A percentile compares a stretch with the other conserved stretches of the same genome.
Evolutionary conservation across 148 eudicot genomes (phyloP).

Genomic region (Rheum nobile): DNA sequence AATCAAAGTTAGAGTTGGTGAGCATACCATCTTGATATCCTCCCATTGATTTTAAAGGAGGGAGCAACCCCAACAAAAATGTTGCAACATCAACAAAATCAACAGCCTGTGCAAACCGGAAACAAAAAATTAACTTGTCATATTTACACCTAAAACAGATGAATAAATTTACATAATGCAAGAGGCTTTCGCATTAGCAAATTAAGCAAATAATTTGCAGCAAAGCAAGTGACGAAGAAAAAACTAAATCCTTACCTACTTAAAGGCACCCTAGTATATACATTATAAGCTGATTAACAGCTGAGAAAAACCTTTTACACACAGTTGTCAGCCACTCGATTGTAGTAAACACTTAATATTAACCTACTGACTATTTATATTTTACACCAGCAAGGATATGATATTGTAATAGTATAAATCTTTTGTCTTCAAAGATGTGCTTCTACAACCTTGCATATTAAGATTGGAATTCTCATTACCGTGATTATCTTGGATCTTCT

Average conservation of each 20-base stretch:
- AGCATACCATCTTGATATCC: conserved; percentile 43
- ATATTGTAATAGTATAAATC: not conserved
- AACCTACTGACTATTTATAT: not conserved
- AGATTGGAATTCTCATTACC: too few species aligned
- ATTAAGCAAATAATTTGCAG: not conserved
- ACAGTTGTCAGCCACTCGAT: not conserved
- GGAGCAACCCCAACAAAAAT: conserved; percentile 67
- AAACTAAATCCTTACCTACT: not conserved
- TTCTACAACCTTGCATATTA: too few species aligned
- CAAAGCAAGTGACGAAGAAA: not conserved
- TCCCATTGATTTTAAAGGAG: conserved; percentile 49
- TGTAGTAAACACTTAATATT: not conserved
- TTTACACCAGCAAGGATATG: not conserved
- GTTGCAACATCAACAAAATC: conserved; percentile 76
- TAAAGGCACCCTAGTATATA: not conserved
- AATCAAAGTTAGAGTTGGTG: not conserved
- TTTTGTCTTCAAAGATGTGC: not conserved
- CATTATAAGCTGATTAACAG: not conserved
- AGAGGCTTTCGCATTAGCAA: not conserved
- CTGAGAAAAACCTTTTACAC: not conserved
- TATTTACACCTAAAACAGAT: not conserved
- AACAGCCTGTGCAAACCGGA: conserved; percentile 44
- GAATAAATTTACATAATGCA: not conserved
- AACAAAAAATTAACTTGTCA: not conserved
- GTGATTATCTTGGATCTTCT: too few species aligned